These are phyloP conservation scores for Haplosporangium gracile DNA, from an alignment of 192 early-diverging fungal genomes.

Conservation along the genomic window DNA sequence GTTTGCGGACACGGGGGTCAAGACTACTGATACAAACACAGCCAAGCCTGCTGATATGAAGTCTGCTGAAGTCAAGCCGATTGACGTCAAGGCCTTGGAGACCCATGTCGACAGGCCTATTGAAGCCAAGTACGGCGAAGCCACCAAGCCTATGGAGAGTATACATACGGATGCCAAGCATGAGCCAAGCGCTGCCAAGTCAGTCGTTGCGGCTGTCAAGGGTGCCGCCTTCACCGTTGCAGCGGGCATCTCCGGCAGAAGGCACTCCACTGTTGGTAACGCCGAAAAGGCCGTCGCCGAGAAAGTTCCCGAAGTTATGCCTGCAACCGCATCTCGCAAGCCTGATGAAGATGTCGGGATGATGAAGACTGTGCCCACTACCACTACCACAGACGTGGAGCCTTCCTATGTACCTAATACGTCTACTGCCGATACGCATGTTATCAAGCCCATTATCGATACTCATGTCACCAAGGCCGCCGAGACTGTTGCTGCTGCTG, in stretches of 20 bases:
- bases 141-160: not conserved
- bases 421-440: not conserved
- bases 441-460: not conserved
- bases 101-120: not conserved
- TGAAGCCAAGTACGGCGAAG: not conserved
- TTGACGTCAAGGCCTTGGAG: not conserved
- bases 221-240: not conserved
- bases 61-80: not conserved
- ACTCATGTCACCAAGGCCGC: constrained; percentile 13
- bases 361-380: not conserved
- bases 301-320: not conserved
- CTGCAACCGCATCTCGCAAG: not conserved
- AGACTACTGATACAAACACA: not conserved
- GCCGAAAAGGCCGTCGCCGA: not conserved
- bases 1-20: not conserved
- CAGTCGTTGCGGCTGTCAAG: not conserved
- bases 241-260: not conserved
- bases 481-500: constrained; percentile 4
- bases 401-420: too few relatives aligned
- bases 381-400: not conserved
- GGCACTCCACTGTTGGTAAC: not conserved
- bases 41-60: not conserved
- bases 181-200: not conserved
- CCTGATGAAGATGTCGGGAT: not conserved
- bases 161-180: not conserved